These are phyloP conservation scores for Aspergillus fischeri DNA, from an alignment of 2,329 filamentous ascomycete species.

Conservation along the genomic window DNA sequence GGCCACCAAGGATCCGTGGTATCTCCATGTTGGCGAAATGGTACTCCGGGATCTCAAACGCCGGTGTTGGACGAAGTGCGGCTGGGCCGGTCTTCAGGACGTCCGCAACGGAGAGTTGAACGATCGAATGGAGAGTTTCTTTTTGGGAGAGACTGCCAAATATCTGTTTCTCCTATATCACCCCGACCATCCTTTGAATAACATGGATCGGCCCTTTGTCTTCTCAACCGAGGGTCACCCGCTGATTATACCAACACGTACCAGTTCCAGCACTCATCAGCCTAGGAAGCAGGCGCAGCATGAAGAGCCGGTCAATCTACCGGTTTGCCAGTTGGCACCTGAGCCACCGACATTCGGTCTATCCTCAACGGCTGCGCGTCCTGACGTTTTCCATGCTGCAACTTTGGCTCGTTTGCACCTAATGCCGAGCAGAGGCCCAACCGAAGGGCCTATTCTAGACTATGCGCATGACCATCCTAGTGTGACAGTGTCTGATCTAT, in stretches of 20 bases:
- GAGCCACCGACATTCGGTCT: slow-evolving; percentile 61
- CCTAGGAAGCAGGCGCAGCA: slow-evolving; percentile 7
- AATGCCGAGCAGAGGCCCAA: slow-evolving; percentile 57
- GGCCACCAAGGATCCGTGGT: slow-evolving; percentile 92
- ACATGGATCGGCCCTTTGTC: slow-evolving; percentile 78
- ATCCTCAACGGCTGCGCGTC: slow-evolving; percentile 73
- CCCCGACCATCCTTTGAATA: slow-evolving; percentile 78
- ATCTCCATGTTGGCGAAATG: slow-evolving; percentile 95
- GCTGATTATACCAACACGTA: slow-evolving; percentile 67
- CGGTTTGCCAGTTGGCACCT: slow-evolving; percentile 65
- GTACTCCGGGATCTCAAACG: slow-evolving; percentile 80
- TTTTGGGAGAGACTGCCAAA: slow-evolving; percentile 92
- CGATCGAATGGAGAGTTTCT: slow-evolving; percentile 98
- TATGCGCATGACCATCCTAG: slow-evolving; percentile 54
- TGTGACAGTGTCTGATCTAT: slow-evolving; percentile 51
- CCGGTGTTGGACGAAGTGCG: slow-evolving; percentile 84
- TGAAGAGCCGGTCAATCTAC: slow-evolving; percentile 25
- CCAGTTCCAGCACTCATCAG: slow-evolving; percentile 11
- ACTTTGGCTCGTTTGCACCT: slow-evolving; percentile 77
- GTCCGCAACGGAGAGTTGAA: slow-evolving; percentile 78
- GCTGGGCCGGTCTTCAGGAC: slow-evolving; percentile 86
- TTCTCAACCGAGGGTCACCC: slow-evolving; percentile 97
- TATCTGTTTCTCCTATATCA: slow-evolving; percentile 93
- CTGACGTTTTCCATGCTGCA: slow-evolving; percentile 84
- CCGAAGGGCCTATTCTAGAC: slow-evolving; percentile 54